Evolutionary conservation across 176 grass and related monocot genomes (phyloP).

Genomic region (Paspalum vaginatum): DNA sequence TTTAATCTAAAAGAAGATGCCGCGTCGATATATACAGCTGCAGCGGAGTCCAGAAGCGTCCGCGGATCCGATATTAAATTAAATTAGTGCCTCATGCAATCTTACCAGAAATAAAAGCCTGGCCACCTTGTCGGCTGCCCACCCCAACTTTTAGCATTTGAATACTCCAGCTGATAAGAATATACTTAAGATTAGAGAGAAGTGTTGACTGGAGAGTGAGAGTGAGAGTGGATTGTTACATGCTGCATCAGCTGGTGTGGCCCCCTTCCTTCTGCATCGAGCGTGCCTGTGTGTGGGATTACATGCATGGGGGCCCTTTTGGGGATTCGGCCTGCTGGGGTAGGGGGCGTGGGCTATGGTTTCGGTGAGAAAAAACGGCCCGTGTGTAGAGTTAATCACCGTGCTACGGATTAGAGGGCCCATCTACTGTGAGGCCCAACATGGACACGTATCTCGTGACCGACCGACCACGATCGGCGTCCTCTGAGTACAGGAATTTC

Average conservation of each 20-base stretch:
- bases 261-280: too few species aligned
- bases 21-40: conserved; percentile 5
- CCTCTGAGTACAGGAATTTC: too few species aligned
- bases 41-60: background rate
- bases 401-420: too few species aligned
- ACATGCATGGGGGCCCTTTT: background rate
- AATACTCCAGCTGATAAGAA: background rate
- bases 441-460: background rate
- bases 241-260: too few species aligned
- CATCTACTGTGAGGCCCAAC: too few species aligned
- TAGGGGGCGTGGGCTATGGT: background rate
- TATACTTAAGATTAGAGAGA: background rate
- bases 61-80: background rate
- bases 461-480: background rate
- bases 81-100: background rate
- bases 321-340: background rate
- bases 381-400: background rate
- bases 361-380: background rate
- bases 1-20: background rate
- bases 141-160: background rate
- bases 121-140: background rate
- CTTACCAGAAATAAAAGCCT: conserved; percentile 1
- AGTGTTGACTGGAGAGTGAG: background rate
- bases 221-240: background rate
- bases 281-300: background rate